Conservation (phyloP, 164 flowering plant genomes). For the Macadamia integrifolia region DNA sequence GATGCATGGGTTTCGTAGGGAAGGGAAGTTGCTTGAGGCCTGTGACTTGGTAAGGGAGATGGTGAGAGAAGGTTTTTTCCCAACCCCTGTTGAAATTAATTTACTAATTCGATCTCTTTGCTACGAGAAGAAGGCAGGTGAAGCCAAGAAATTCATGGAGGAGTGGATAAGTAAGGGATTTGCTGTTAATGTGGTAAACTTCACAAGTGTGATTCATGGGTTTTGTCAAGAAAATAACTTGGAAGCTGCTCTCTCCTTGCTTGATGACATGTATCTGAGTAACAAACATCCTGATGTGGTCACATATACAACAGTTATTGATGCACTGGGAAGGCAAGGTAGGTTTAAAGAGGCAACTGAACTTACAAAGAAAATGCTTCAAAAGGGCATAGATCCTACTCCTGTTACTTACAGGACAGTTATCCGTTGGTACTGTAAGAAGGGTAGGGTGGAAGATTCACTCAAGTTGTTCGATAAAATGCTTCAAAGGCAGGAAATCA, state of each 20-base stretch:
- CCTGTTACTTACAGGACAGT: conserved; percentile 75
- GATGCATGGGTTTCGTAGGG: conserved; percentile 84
- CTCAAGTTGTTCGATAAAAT: conserved; percentile 62
- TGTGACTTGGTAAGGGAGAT: conserved; percentile 67
- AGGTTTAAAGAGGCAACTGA: conserved; percentile 69
- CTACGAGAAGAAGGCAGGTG: conserved; percentile 39
- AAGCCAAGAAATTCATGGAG: conserved; percentile 72
- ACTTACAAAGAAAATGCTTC: conserved; percentile 62
- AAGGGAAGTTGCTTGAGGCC: conserved; percentile 70
- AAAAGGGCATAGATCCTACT: conserved; percentile 62
- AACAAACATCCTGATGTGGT: conserved; percentile 77
- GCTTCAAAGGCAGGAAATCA: conserved; percentile 46
- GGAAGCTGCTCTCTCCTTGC: conserved; percentile 70
- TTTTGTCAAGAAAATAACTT: conserved; percentile 64
- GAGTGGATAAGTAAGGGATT: conserved; percentile 71
- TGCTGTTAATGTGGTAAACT: conserved; percentile 72
- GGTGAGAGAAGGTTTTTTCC: conserved; percentile 61
- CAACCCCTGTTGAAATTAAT: conserved; percentile 78
- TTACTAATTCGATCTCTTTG: conserved; percentile 61
- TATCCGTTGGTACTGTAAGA: conserved; percentile 65
- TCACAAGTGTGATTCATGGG: conserved; percentile 85
- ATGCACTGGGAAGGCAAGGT: conserved; percentile 67
- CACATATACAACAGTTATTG: conserved; percentile 70
- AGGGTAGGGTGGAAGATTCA: conserved; percentile 61
- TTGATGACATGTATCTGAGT: conserved; percentile 89